Evolutionary conservation across 169 alveolate species (phyloP), one percentile per base, ranked within the genome.

Genomic region (Babesia gibsoni): DNA sequence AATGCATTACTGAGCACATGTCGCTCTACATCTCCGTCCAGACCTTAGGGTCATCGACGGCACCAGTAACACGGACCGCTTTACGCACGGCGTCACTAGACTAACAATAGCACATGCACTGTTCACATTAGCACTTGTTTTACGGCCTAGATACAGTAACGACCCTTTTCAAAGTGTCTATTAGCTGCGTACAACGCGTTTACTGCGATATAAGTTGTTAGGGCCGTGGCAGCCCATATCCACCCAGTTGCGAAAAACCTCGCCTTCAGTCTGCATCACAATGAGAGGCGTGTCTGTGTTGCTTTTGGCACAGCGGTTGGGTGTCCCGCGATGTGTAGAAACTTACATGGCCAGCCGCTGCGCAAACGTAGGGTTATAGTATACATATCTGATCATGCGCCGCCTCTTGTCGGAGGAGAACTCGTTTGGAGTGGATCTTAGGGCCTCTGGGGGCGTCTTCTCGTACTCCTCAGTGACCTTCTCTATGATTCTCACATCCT

Each of bases 191-290:
- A 29, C 27, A 65, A 25, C 20, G 48, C 43, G 14, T 42, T 69
- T 22, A 57, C 35, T 8, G 83, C 75, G 29, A 42, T 20, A 39
- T 63, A 69, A n/a, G 83, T 52, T 18, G 35, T n/a, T 27, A 79
- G 3, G 4, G 73, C 69, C 6, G 79, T 46, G 2, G 49, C 69
- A 9, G 52, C 72, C 67, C 66, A 56, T 14, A 79, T 69, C 88
- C 88, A 79, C 16, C 88, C 88, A 22, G 77, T 68, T 4, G 88
- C 83, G 30, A 79, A 43, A 37, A 67, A 79, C 41, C 61, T 67
- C 4, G 88, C 84, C 46, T 58, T 69, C 56, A 46, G 9, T 18
- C 84, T 73, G 48, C 37, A 52, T 10, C 8, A 41, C 16, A 20
- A 3, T 30, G n/a, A 23, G 33, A 32, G 23, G 61, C 4, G 8